A percentile compares a stretch with the other conserved stretches of the same genome.
Conservation (phyloP, 2,329 filamentous ascomycete species). For the Colletotrichum filicis region DNA sequence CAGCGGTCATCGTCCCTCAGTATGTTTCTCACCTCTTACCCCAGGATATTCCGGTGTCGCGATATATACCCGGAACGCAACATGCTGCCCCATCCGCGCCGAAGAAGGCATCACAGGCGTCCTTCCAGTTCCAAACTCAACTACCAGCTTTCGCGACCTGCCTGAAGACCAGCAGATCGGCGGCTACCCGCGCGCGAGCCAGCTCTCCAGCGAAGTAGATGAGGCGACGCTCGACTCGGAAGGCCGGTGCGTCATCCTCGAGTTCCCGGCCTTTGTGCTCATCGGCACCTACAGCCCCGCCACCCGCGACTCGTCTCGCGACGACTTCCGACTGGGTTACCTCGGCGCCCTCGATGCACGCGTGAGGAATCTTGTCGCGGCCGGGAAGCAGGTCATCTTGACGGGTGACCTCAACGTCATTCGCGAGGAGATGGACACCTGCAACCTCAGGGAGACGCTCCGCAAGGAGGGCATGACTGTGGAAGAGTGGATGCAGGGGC, state of each 20-base stretch:
- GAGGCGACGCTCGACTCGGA: constrained; percentile 84
- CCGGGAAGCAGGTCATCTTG: constrained; percentile 87
- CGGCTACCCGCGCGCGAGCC: constrained; percentile 80
- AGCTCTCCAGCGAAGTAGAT: constrained; percentile 74
- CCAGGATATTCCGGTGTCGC: constrained; percentile 94
- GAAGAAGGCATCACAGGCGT: constrained; percentile 94
- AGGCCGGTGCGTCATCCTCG: constrained; percentile 89
- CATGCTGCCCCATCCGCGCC: constrained; percentile 86
- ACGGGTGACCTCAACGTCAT: constrained; percentile 90
- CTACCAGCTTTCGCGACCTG: constrained; percentile 78
- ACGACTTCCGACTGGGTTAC: constrained; percentile 85
- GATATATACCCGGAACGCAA: constrained; percentile 90
- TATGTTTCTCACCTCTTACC: neutral
- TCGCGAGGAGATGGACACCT: constrained; percentile 77
- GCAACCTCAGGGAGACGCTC: constrained; percentile 77
- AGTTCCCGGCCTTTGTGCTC: constrained; percentile 94
- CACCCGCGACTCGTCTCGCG: constrained; percentile 83
- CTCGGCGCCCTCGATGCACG: constrained; percentile 83
- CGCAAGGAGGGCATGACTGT: constrained; percentile 75
- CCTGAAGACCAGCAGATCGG: constrained; percentile 82
- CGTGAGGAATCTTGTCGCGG: constrained; percentile 82
- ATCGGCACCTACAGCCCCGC: constrained; percentile 94
- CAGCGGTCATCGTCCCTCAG: neutral
- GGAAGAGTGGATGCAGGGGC: constrained; percentile 78
- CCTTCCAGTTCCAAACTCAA: constrained; percentile 78